These are phyloP conservation scores for Desmodesmus armatus DNA, from an alignment of 139 green algal species.

Conservation along the genomic window DNA sequence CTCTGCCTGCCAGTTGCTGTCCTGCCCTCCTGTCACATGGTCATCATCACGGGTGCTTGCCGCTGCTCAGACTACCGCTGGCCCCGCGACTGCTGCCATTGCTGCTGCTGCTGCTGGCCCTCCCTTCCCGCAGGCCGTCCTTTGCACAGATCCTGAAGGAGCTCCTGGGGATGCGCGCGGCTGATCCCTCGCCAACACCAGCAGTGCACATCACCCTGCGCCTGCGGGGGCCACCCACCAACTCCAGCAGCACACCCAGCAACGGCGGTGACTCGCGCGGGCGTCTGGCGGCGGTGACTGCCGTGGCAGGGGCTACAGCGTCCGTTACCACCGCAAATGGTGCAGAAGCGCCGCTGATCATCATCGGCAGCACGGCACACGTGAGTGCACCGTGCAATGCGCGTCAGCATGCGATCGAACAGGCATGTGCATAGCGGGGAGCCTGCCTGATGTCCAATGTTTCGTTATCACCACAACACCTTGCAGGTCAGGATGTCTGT, in stretches of 20 bases:
- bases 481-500: too few relatives aligned
- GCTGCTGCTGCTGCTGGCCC: not conserved
- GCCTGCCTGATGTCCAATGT: too few relatives aligned
- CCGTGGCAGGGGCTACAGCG: not conserved
- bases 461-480: too few relatives aligned
- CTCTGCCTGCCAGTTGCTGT: not conserved
- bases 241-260: not conserved
- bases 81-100: not conserved
- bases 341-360: not conserved
- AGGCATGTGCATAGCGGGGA: too few relatives aligned
- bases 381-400: too few relatives aligned
- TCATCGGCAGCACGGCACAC: not conserved
- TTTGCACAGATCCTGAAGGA: slow-evolving; percentile 25
- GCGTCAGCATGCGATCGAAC: too few relatives aligned
- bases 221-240: not conserved
- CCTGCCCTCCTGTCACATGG: not conserved
- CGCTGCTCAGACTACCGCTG: too few relatives aligned
- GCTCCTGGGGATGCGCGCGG: slow-evolving; percentile 27
- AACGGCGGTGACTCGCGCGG: not conserved
- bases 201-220: not conserved
- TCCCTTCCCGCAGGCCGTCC: not conserved
- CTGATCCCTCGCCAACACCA: slow-evolving; percentile 1
- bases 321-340: not conserved
- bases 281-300: not conserved
- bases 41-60: too few relatives aligned